phyloP scores from a whole-genome alignment of 148 eudicot genomes.

The Salicornia ramosissima region DNA sequence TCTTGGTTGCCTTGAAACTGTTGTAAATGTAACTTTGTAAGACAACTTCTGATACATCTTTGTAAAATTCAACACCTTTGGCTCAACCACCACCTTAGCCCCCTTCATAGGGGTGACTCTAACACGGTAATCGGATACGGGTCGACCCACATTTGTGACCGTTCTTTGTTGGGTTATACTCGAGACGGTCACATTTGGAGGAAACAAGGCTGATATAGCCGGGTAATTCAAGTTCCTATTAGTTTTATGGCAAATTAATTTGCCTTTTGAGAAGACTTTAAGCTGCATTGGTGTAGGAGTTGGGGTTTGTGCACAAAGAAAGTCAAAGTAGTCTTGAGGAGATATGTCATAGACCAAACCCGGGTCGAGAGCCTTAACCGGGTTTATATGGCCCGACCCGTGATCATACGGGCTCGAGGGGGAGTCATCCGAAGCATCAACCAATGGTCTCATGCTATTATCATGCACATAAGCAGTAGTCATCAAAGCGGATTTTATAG shows the following conservation, averaged over 20 bases:
- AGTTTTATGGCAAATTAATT: conserved; percentile 39
- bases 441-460: conserved; percentile 37
- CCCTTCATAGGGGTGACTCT: conserved; percentile 55
- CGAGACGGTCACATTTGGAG: conserved; percentile 28
- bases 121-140: conserved; percentile 59
- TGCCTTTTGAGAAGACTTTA: conserved; percentile 51
- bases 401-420: conserved; percentile 63
- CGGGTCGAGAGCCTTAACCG: conserved; percentile 67
- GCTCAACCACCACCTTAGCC: conserved; percentile 53
- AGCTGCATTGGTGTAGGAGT: conserved; percentile 46
- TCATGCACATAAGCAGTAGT: conserved; percentile 79
- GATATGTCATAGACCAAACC: conserved; percentile 73
- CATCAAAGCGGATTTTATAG: conserved; percentile 87
- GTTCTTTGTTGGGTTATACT: conserved; percentile 57
- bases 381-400: conserved; percentile 88
- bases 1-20: conserved; percentile 34
- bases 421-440: conserved; percentile 49
- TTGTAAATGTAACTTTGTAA: conserved; percentile 53
- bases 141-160: conserved; percentile 72
- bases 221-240: conserved; percentile 77
- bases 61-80: conserved; percentile 48
- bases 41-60: conserved; percentile 45
- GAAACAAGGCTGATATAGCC: conserved; percentile 65
- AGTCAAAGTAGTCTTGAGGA: conserved; percentile 72
- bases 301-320: conserved; percentile 65